Percentiles rank a stretch among this genome's conserved stretches.
phyloP scores from a whole-genome alignment of 129 eudicot species.

The Flaveria ramosissima region DNA sequence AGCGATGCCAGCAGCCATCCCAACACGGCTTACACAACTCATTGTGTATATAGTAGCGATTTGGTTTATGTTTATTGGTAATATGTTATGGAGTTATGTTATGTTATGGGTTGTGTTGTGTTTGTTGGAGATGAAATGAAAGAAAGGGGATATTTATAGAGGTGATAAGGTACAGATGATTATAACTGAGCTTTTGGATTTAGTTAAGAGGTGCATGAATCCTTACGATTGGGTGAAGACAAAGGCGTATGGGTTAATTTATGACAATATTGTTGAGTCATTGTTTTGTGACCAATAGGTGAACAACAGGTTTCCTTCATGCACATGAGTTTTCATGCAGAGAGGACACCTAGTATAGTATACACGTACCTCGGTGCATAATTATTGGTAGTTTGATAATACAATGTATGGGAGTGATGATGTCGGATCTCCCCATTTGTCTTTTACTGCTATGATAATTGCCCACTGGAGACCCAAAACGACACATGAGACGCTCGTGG shows the following conservation, averaged over 20 bases:
- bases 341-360: conserved; percentile 9
- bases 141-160: neutral
- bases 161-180: neutral
- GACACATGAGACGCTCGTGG: no score
- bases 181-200: neutral
- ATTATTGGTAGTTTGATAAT: no score
- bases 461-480: no score
- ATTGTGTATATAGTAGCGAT: neutral
- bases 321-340: neutral
- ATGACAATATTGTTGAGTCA: neutral
- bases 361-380: no score
- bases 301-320: conserved; percentile 3
- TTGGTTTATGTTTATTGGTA: neutral
- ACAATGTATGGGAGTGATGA: no score
- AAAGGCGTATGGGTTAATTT: neutral
- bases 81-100: neutral
- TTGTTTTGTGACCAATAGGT: neutral
- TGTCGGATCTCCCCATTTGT: no score
- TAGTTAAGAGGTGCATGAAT: neutral
- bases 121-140: neutral
- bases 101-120: no score
- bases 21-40: conserved; percentile 31
- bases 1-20: conserved; percentile 52
- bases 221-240: neutral
- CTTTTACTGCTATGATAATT: no score